Evolutionary conservation across 176 grass and related monocot genomes (phyloP).

Genomic region (Elaeis guineensis): DNA sequence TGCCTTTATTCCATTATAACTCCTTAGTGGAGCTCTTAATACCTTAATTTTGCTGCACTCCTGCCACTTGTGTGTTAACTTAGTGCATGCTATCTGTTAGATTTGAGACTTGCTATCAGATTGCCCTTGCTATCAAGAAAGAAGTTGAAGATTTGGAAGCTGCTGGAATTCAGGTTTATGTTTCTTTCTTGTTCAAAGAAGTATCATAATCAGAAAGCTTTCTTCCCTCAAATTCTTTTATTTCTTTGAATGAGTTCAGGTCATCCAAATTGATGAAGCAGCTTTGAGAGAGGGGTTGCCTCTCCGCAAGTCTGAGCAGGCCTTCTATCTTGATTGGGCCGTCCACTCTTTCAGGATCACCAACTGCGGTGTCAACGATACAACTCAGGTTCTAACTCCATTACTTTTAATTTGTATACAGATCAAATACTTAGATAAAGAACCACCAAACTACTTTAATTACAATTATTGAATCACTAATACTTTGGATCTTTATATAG

Average conservation of each 20-base stretch:
- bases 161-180: slow-evolving; percentile 5
- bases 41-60: not conserved
- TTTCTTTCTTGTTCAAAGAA: not conserved
- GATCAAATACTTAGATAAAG: not conserved
- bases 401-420: no score
- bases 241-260: not conserved
- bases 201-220: no score
- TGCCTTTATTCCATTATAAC: not conserved
- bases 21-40: not conserved
- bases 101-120: slow-evolving; percentile 21
- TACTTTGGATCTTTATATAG: not conserved
- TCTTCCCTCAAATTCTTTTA: not conserved
- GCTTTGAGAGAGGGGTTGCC: slow-evolving; percentile 16
- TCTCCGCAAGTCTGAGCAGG: slow-evolving; percentile 10
- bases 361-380: slow-evolving; percentile 17
- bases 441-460: not conserved
- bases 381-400: slow-evolving; percentile 3
- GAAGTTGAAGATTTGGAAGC: slow-evolving; percentile 23
- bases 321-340: slow-evolving; percentile 19
- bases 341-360: slow-evolving; percentile 23
- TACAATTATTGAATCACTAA: not conserved
- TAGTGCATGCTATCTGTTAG: not conserved
- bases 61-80: no score
- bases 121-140: slow-evolving; percentile 21
- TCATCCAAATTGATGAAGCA: slow-evolving; percentile 20